These are phyloP conservation scores for Tetramitus jugosus DNA, from an alignment of 208 protist species.

Conservation along the genomic window DNA sequence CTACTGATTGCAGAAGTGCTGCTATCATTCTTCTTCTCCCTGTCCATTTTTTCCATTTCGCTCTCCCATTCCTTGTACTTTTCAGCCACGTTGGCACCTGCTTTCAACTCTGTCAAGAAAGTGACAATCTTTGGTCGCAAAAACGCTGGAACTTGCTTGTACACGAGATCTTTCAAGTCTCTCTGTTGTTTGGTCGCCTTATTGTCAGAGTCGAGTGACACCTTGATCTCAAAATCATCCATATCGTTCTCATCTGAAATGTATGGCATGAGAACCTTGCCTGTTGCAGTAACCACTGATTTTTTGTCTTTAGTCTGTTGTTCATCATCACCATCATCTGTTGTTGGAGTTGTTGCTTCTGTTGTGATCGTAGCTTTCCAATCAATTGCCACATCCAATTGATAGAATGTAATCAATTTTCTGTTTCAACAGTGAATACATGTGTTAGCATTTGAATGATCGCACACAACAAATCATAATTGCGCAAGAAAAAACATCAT, in stretches of 20 bases:
- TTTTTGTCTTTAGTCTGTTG: too few species aligned
- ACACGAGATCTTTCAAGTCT: neutral
- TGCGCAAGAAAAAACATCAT: too few species aligned
- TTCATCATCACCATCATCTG: neutral
- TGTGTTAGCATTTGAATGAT: neutral
- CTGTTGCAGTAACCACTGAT: neutral
- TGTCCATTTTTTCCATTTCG: neutral
- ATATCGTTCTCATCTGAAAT: neutral
- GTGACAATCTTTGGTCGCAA: neutral
- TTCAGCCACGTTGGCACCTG: neutral
- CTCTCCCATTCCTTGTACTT: neutral
- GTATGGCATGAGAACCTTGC: neutral
- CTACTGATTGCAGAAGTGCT: neutral
- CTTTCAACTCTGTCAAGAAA: neutral
- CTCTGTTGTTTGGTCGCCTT: neutral
- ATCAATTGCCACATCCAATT: constrained; percentile 10
- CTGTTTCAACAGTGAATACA: too few species aligned
- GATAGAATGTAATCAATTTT: constrained; percentile 4
- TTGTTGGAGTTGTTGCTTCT: too few species aligned
- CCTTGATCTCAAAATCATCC: neutral
- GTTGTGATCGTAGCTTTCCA: neutral
- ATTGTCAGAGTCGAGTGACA: neutral
- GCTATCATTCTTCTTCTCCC: neutral
- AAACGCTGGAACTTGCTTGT: neutral
- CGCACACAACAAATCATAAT: too few species aligned